Percentiles rank a stretch among this genome's conserved stretches.
phyloP scores from a whole-genome alignment of 371 early-diverging fungal species.

The Batrachochytrium dendrobatidis region DNA sequence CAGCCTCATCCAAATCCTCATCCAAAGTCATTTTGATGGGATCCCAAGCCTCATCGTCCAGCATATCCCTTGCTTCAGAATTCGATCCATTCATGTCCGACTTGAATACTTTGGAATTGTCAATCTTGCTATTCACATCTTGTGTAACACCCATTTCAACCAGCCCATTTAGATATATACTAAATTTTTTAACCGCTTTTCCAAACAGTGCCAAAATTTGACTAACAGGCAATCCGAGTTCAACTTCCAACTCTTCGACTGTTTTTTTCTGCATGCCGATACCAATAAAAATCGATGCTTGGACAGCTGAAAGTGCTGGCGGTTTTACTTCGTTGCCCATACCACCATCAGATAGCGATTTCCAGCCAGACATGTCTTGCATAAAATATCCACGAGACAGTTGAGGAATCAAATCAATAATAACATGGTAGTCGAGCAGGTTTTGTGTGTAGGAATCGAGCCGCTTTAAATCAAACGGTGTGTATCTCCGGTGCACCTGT shows the following conservation, averaged over 20 bases:
- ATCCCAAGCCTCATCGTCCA: slow-evolving; percentile 80
- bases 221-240: slow-evolving; percentile 70
- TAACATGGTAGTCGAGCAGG: slow-evolving; percentile 93
- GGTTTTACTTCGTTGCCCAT: slow-evolving; percentile 1
- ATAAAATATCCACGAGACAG: slow-evolving; percentile 75
- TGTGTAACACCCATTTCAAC: slow-evolving; percentile 24
- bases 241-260: slow-evolving; percentile 76
- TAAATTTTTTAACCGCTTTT: slow-evolving; percentile 72
- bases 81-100: slow-evolving; percentile 5
- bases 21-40: slow-evolving; percentile 65
- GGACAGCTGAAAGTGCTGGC: slow-evolving; percentile 76
- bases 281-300: slow-evolving; percentile 76
- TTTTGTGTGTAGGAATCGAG: slow-evolving; percentile 90
- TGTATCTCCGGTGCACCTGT: slow-evolving; percentile 56
- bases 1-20: slow-evolving; percentile 76
- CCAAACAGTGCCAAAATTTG: slow-evolving; percentile 91
- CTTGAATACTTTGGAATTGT: slow-evolving; percentile 3
- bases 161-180: slow-evolving; percentile 32
- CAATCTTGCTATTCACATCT: slow-evolving; percentile 4
- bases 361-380: slow-evolving; percentile 24
- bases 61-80: slow-evolving; percentile 37
- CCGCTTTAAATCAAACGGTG: slow-evolving; percentile 88
- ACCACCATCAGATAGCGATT: too few species aligned
- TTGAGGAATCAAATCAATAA: slow-evolving; percentile 83
- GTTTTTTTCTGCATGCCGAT: slow-evolving; percentile 88